phyloP scores from a whole-genome alignment of 345 rosid species.

The Salix brachista region DNA sequence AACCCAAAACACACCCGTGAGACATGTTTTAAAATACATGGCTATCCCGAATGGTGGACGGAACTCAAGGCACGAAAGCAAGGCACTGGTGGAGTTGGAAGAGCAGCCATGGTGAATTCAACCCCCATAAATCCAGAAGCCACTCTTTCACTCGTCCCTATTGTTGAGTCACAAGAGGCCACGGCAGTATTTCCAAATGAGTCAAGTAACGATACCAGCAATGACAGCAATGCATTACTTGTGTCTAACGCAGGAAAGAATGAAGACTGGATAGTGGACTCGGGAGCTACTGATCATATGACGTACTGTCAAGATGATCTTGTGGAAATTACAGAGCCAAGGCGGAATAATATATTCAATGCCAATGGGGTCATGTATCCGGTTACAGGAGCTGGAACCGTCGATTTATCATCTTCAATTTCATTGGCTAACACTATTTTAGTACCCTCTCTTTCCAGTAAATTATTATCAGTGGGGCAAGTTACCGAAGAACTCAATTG shows the following conservation, averaged over 20 bases:
- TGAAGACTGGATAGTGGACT: not conserved
- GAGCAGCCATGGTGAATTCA: not conserved
- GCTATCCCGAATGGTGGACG: too few relatives aligned
- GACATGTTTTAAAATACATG: too few relatives aligned
- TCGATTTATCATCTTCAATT: not conserved
- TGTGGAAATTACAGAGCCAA: not conserved
- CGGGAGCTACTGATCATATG: not conserved
- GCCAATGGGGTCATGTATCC: too few relatives aligned
- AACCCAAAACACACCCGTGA: too few relatives aligned
- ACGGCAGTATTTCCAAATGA: too few relatives aligned
- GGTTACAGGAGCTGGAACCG: too few relatives aligned
- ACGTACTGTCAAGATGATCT: not conserved
- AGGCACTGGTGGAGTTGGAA: not conserved
- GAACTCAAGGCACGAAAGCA: too few relatives aligned
- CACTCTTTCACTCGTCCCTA: not conserved
- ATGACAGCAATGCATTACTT: too few relatives aligned
- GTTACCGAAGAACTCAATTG: not conserved
- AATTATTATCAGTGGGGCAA: not conserved
- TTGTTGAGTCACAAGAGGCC: too few relatives aligned
- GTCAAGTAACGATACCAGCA: not conserved
- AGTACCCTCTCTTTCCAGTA: not conserved
- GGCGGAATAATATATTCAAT: too few relatives aligned
- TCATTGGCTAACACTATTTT: not conserved
- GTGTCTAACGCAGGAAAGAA: not conserved
- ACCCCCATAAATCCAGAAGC: too few relatives aligned